Percentiles rank a stretch among this genome's conserved stretches.
These are phyloP conservation scores for Eucalyptus curtisii DNA, from an alignment of 345 rosid species.

Conservation along the genomic window DNA sequence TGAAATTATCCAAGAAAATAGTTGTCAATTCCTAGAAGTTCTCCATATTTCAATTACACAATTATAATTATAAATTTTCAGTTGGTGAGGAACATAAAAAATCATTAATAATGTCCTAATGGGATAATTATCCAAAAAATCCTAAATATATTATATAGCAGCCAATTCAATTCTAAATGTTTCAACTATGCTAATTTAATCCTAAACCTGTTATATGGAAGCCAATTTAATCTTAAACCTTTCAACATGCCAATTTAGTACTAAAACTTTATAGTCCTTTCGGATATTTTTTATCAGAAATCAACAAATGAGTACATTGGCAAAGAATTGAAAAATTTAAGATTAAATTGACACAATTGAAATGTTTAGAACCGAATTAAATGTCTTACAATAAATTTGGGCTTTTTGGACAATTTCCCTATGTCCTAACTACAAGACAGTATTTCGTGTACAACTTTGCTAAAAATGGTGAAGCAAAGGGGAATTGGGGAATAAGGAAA, in stretches of 20 bases:
- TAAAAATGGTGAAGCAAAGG: conserved; percentile 1
- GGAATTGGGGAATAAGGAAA: conserved; percentile 28
- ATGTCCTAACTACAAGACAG: background rate
- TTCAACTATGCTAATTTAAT: too few species aligned
- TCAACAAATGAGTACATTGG: background rate
- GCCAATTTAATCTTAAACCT: too few species aligned
- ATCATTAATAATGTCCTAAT: background rate
- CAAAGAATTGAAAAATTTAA: too few species aligned
- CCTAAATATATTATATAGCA: too few species aligned
- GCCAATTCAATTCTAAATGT: fast-evolving
- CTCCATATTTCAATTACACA: background rate
- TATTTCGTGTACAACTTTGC: background rate
- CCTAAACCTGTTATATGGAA: too few species aligned
- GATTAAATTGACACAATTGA: too few species aligned
- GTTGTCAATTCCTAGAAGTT: background rate
- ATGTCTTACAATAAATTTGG: background rate
- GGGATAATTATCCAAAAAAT: too few species aligned
- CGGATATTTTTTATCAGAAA: background rate
- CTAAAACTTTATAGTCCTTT: too few species aligned
- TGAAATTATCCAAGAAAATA: background rate
- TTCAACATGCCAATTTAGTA: background rate
- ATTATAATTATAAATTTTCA: background rate
- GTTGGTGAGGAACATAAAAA: background rate
- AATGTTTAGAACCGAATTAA: too few species aligned
- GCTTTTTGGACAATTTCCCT: background rate